A percentile compares a stretch with the other conserved stretches of the same genome.
Evolutionary conservation across 768 basidiomycete species (phyloP).

Genomic region (Rhizopogon vesiculosus): DNA sequence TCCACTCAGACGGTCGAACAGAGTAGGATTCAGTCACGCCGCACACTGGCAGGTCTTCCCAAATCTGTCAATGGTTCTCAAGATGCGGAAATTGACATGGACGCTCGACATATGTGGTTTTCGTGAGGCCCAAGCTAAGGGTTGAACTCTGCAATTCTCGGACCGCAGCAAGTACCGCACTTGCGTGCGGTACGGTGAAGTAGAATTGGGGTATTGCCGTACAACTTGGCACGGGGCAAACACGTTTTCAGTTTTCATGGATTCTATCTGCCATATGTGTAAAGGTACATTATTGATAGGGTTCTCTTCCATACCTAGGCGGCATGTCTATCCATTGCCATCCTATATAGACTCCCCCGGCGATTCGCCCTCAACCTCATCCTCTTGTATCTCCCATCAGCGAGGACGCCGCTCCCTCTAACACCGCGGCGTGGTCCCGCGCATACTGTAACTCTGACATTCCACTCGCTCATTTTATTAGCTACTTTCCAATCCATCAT

Average conservation of each 20-base stretch:
- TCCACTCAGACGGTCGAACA: too few species aligned
- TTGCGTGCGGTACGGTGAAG: too few species aligned
- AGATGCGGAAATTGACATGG: too few species aligned
- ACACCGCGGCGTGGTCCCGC: not conserved
- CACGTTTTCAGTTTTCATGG: not conserved
- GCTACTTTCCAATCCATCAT: not conserved
- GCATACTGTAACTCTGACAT: not conserved
- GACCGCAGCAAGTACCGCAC: too few species aligned
- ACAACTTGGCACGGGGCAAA: not conserved
- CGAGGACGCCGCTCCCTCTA: not conserved
- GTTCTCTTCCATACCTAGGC: not conserved
- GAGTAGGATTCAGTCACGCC: too few species aligned
- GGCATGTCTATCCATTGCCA: not conserved
- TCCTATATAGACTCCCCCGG: not conserved
- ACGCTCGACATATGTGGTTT: too few species aligned
- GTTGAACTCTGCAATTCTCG: too few species aligned
- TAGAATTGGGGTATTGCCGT: not conserved
- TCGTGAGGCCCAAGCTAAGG: too few species aligned
- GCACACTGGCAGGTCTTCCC: too few species aligned
- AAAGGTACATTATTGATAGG: not conserved
- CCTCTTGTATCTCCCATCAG: not conserved
- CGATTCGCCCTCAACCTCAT: not conserved
- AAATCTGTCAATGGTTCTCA: too few species aligned
- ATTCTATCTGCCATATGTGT: not conserved
- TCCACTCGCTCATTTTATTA: not conserved